Evolutionary conservation across 1,139 yeast species (phyloP), one percentile per base, ranked within the genome.

Genomic region (Sugiyamaella pinicola): DNA sequence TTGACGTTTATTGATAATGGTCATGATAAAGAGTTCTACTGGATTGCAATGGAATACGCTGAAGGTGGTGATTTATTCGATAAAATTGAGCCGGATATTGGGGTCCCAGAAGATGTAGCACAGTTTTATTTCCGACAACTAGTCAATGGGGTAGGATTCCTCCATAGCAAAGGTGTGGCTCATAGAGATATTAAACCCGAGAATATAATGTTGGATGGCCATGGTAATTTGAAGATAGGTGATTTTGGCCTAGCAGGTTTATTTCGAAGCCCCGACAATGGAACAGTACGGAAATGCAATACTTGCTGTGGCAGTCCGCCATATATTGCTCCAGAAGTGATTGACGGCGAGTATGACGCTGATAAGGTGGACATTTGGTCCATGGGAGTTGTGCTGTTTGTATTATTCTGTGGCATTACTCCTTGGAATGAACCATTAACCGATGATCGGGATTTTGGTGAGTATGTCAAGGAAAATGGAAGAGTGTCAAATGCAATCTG

Each of bases 361-460:
- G 89, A 87, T 73, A 81, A 90, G 47, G 97, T 91, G 17, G 98
- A 91, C 68, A 86, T 91, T 81, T 91, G 97, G 97, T 95, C 96
- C 3, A 74, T 91, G 52, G 98, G 98, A 0, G 91, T 97, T 70
- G 95, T 91, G 7, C 70, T 91, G 57, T 91, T 90, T 66, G 91
- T 96, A 0, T 77, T 90, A 28, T 72, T 91, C 45, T 90, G 97
- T 73, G 98, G 98, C 2, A 91, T 91, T 71, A 97, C 98, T 1
- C 98, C 98, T 17, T 91, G 88, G 88, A 83, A 81, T 56, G 78
- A 77, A 61, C 87, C 86, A 0, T 73, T 75, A 26, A 62, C 61
- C 4, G 71, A 72, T 17, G 86, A 83, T 59, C 68, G 69, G 0
- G 80, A 79, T 57, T 84, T 75, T 58, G 65, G 66, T 9, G 67